Evolutionary conservation across 2,329 filamentous ascomycete genomes (phyloP), one percentile per base, ranked within the genome.

Genomic region (Fusarium decemcellulare): DNA sequence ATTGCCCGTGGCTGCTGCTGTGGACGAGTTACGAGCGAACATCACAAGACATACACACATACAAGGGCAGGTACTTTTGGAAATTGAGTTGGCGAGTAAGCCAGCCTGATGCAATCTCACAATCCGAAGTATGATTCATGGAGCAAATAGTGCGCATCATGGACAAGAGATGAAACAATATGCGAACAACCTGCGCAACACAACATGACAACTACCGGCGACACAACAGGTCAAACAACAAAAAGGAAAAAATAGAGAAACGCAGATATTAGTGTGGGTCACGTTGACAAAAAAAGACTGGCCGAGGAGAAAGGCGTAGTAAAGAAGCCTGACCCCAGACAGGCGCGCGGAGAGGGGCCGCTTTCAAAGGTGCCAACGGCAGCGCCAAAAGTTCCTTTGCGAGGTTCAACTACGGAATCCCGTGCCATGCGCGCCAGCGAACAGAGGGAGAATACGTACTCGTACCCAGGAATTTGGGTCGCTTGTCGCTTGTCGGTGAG

Each of bases 361-460:
- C 63, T 72, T 67, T 67, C 73, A 75, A 75, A 75, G 73, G 73
- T 75, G 60, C 73, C 73, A 73, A 73, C 63, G 70, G 58, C 60
- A 44, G 54, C 50, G 58, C 63, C 73, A 75, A 75, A 75, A 75
- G 73, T 75, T 75, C 73, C 73, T 74, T 50, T 62, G 37, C 23
- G 48, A 16, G 32, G 29, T 23, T 23, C 18, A 23, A 23, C 18
- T 23, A 23, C 18, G 50, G 27, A 56, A 47, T 18, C 32, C 27
- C 29, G 44, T 34, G 44, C 34, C 44, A 34, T 23, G 29, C n/a
- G 14, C 15, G 16, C 30, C 29, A 40, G 8, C 8, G 10, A 29
- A 4, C 18, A 30, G 46, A 34, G 29, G 46, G 18, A 30, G 12
- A 44, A 29, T 71, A 65, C 67, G 57, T 65, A 62, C 39, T 59